These are phyloP conservation scores for Colletotrichum agaves DNA, from an alignment of 2,329 filamentous ascomycete species.

Conservation along the genomic window DNA sequence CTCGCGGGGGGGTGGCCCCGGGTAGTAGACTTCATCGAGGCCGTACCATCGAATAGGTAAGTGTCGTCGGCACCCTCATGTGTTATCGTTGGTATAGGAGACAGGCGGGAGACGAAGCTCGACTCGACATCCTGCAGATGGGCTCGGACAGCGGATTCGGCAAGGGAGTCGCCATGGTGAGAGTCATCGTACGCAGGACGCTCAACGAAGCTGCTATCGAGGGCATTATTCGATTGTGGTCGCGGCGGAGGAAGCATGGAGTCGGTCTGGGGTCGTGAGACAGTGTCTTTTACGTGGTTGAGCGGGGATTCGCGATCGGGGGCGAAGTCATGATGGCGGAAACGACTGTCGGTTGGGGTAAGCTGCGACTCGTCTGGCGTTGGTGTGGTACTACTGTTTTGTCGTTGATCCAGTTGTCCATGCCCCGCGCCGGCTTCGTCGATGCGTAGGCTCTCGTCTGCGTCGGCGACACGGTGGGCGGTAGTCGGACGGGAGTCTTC, in stretches of 20 bases:
- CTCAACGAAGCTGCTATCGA: conserved; percentile 57
- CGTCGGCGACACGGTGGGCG: conserved; percentile 36
- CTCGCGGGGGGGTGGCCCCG: conserved; percentile 42
- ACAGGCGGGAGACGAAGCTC: conserved; percentile 69
- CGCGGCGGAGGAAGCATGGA: conserved; percentile 40
- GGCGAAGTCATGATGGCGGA: conserved; percentile 1
- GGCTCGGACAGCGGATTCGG: conserved; percentile 63
- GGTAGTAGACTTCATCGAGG: conserved; percentile 47
- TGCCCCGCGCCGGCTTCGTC: conserved; percentile 27
- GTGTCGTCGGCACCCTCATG: conserved; percentile 66
- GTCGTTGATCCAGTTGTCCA: background rate
- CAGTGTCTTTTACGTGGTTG: conserved; percentile 19
- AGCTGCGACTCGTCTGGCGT: conserved; percentile 20
- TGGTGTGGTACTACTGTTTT: background rate
- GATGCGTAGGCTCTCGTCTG: conserved; percentile 35
- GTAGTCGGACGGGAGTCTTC: conserved; percentile 41
- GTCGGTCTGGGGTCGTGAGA: conserved; percentile 19
- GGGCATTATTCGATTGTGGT: conserved; percentile 30
- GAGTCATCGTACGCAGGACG: conserved; percentile 50
- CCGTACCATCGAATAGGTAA: conserved; percentile 64
- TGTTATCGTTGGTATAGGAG: conserved; percentile 62
- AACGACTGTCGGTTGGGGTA: conserved; percentile 16
- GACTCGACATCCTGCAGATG: conserved; percentile 74
- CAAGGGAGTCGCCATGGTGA: conserved; percentile 59
- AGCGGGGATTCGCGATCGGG: conserved; percentile 1